phyloP scores from a whole-genome alignment of 75 land plant genomes.

The Ceratopteris richardii region DNA sequence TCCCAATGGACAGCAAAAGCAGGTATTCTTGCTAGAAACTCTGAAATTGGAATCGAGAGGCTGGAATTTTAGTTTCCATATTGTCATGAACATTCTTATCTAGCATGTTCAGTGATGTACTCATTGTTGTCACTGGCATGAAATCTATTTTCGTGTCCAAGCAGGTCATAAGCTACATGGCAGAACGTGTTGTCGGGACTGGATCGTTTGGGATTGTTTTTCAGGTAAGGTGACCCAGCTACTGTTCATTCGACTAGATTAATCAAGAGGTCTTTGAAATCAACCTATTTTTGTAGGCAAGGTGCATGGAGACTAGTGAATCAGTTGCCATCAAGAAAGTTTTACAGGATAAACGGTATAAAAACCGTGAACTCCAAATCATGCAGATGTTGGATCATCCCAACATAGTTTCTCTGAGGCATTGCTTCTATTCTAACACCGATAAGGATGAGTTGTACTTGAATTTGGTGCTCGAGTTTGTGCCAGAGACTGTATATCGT shows the following conservation, averaged over 20 bases:
- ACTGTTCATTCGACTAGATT: background rate
- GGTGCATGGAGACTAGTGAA: slow-evolving; percentile 86
- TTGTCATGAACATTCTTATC: background rate
- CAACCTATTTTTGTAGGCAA: slow-evolving; percentile 37
- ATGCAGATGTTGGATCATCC: no score
- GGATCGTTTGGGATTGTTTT: slow-evolving; percentile 78
- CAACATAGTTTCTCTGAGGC: slow-evolving; percentile 73
- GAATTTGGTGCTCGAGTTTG: slow-evolving; percentile 83
- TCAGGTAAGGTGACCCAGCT: slow-evolving; percentile 33
- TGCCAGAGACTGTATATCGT: slow-evolving; percentile 69
- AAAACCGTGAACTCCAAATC: slow-evolving; percentile 86
- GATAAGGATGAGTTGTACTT: slow-evolving; percentile 76
- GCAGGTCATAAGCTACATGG: no score
- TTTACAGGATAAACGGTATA: slow-evolving; percentile 79
- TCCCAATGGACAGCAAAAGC: slow-evolving; percentile 82
- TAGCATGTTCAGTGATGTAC: background rate
- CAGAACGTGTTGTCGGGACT: slow-evolving; percentile 80
- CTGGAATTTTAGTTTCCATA: background rate
- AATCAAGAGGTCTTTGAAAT: background rate
- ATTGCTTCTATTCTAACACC: slow-evolving; percentile 90
- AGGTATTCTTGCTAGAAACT: slow-evolving; percentile 34
- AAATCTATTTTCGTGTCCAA: no score
- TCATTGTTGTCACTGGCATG: slow-evolving; percentile 42
- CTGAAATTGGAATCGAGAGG: background rate
- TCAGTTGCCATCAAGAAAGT: no score